phyloP scores from a whole-genome alignment of 1,284 basidiomycete genomes.

The Neolentinus lepideus region DNA sequence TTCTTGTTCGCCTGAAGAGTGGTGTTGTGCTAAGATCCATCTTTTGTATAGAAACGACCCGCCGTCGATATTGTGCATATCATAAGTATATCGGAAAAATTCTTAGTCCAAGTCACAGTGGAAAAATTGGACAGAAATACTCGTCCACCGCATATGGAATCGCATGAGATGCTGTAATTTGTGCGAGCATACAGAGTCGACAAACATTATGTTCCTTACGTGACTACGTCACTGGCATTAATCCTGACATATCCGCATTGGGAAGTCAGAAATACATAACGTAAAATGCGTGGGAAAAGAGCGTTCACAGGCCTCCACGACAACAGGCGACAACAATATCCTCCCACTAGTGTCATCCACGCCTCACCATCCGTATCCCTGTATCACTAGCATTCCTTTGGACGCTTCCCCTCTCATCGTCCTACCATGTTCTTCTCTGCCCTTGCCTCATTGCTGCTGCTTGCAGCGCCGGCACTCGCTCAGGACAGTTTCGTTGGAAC shows the following conservation, averaged over 20 bases:
- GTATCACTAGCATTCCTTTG: neutral
- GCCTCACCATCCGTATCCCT: neutral
- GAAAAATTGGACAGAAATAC: too few species aligned
- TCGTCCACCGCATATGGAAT: too few species aligned
- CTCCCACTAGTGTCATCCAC: neutral
- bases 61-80: too few species aligned
- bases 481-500: constrained; percentile 52
- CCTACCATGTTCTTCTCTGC: constrained; percentile 16
- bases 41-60: too few species aligned
- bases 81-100: too few species aligned
- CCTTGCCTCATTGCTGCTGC: constrained; percentile 28
- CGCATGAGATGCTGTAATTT: too few species aligned
- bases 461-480: constrained; percentile 26
- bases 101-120: too few species aligned
- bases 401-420: neutral
- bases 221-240: neutral
- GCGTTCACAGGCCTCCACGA: neutral
- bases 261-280: neutral
- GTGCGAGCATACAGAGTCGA: too few species aligned
- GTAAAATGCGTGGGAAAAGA: neutral
- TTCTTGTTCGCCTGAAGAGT: too few species aligned
- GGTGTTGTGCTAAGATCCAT: too few species aligned
- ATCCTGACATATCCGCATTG: neutral
- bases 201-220: too few species aligned
- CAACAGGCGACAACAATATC: neutral